Base-by-base conservation (phyloP, 345 rosid species). In the Sisymbrium altissimum region DNA sequence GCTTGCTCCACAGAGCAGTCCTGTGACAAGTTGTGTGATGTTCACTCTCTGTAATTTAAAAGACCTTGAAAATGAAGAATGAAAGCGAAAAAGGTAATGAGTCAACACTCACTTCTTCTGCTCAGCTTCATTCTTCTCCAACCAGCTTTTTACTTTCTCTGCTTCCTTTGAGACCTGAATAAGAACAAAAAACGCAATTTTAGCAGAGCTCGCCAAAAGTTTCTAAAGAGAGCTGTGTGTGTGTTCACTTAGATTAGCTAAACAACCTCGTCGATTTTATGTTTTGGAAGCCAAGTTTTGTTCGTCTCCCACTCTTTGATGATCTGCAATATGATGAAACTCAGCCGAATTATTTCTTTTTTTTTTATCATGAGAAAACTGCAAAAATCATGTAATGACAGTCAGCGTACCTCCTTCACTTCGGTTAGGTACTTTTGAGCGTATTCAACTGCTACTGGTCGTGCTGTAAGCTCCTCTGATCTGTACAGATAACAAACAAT, bases 241-340 rank as follows among this genome's bases (percentile, higher is more conserved):
- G 43, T 41, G 6, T 23, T 39, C 39, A 29, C 12, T 39, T 59
- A 68, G 38, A 74, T 27, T 21, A 27, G 35, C 68, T 53, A 52
- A 60, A 66, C 9, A 45, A 96, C 99, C 98, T 90, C 96, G 55
- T 85, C 82, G 71, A 87, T 76, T 80, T 69, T 87, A 38, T 83
- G 87, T 78, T 83, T 90, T 4, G 97, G 96, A 83, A 95, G 92
- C 99, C 99, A 95, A 50, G 96, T 81, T 78, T 92, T 95, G 58
- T 85, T 84, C 4, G 74, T 66, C 76, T 85, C 91, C 98, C 99
- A 95, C 46, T 73, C 87, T 72, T 60, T 67, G 54, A 83, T 79
- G 38, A 71, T 87, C 99, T 92, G 87, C 74, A 68, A 44, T 61
- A 64, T 53, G 49, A 23, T 41, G 74, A 68, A 48, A 60, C 54